These are phyloP conservation scores for Russula vinacea DNA, from an alignment of 768 basidiomycete genomes.

Conservation along the genomic window DNA sequence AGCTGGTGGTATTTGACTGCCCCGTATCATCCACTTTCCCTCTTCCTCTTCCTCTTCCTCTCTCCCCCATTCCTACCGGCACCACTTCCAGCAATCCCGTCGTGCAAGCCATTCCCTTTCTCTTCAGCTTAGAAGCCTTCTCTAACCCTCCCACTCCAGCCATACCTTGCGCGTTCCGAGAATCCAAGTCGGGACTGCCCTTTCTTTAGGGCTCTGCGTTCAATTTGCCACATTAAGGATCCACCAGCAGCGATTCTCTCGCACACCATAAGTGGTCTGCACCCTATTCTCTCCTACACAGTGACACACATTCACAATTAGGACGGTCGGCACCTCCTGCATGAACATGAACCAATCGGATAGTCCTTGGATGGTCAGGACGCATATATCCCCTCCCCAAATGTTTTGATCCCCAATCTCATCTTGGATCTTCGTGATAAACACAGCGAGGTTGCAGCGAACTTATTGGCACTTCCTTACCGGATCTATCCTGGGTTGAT, in stretches of 20 bases:
- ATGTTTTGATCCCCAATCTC: conserved; percentile 23
- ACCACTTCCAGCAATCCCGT: not conserved
- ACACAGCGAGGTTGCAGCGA: not conserved
- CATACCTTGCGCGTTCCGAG: conserved; percentile 3
- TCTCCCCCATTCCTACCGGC: not conserved
- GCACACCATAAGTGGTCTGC: conserved; percentile 7
- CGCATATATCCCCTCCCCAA: not conserved
- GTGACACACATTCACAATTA: not conserved
- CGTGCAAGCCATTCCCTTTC: not conserved
- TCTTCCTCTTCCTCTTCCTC: not conserved
- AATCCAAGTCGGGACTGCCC: not conserved
- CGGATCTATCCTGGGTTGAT: not conserved
- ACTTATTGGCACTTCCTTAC: not conserved
- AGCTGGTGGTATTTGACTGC: not conserved
- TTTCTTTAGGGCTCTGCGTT: conserved; percentile 2
- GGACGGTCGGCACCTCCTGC: not conserved
- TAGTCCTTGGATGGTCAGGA: conserved; percentile 2
- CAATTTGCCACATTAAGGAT: conserved; percentile 2
- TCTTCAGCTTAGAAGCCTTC: not conserved
- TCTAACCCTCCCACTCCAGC: not conserved
- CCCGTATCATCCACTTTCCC: not conserved
- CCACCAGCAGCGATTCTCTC: conserved; percentile 22
- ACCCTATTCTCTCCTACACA: not conserved
- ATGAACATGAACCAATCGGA: conserved; percentile 5
- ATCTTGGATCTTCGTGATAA: conserved; percentile 7